These are phyloP conservation scores for Dionaea muscipula DNA, from an alignment of 179 eudicot genomes.

Conservation along the genomic window DNA sequence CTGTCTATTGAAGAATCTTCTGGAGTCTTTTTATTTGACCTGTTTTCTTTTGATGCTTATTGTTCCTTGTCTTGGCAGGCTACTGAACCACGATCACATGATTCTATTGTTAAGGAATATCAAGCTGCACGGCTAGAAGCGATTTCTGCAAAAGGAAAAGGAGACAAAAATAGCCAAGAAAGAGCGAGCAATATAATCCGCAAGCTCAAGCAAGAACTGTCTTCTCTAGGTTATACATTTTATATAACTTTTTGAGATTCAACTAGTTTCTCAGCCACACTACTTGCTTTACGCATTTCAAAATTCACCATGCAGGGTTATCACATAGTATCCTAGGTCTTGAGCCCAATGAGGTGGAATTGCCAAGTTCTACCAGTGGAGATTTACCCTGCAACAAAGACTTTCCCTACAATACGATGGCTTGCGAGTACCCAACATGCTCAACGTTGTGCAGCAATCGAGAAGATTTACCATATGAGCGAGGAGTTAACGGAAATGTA, in stretches of 20 bases:
- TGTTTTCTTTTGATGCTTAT: slow-evolving; percentile 1
- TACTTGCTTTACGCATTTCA: slow-evolving; percentile 11
- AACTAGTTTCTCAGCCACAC: slow-evolving; percentile 7
- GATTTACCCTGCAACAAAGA: slow-evolving; percentile 15
- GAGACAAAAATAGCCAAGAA: slow-evolving; percentile 65
- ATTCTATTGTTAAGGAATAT: slow-evolving; percentile 55
- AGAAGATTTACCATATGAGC: slow-evolving; percentile 16
- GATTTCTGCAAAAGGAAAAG: slow-evolving; percentile 56
- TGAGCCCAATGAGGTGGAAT: slow-evolving; percentile 24
- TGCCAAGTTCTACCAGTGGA: slow-evolving; percentile 16
- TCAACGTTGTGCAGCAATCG: slow-evolving; percentile 11
- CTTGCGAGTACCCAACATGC: slow-evolving; percentile 11
- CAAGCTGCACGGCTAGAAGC: slow-evolving; percentile 72
- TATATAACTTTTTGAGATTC: slow-evolving; percentile 5
- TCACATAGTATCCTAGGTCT: slow-evolving; percentile 43
- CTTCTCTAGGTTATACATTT: slow-evolving; percentile 57
- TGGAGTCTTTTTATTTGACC: too few relatives aligned
- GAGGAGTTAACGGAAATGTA: slow-evolving; percentile 17
- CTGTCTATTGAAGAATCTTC: too few relatives aligned
- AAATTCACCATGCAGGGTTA: slow-evolving; percentile 45
- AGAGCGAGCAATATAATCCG: slow-evolving; percentile 64
- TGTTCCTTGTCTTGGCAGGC: slow-evolving; percentile 25
- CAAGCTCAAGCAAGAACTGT: slow-evolving; percentile 74
- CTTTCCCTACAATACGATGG: slow-evolving; percentile 18
- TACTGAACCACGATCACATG: slow-evolving; percentile 39